Base-by-base conservation (phyloP, 176 grass and related monocot species). In the Ensete glaucum region DNA sequence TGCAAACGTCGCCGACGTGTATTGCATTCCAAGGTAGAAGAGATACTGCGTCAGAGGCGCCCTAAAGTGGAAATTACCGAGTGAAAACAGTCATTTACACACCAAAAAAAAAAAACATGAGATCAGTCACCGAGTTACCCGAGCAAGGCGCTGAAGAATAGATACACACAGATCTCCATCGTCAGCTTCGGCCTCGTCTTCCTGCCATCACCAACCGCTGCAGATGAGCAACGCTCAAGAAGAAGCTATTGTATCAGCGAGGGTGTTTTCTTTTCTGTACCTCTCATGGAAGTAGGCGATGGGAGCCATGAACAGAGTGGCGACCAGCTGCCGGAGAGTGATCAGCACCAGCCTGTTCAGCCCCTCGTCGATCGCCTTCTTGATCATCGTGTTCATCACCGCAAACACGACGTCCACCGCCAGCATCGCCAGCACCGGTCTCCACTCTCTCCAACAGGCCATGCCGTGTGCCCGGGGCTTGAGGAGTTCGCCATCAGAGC, bases 1-100 rank as follows among this genome's bases (percentile, higher is more conserved):
- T 34, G 92, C 84, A 79, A 99, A 94, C 54, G 95, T 91, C 23
- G 90, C 90, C 11, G 95, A 89, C 1, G 95, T 99, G 86, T 94
- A 89, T 48, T 82, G 76, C 76, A 99, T 64, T 11, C 68, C 95
- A 0, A 92, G 59, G 86, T 89, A 99, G 84, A 94, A 91, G 71
- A 99, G 87, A 76, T 89, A 94, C 80, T 99, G 95, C 23, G 90
- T 80, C 13, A 99, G 82, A 65, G 95, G 83, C 19, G 95, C 90
- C 62, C 93, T 96, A 84, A 8, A 17, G 17, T 3, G 15, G 55
- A 2, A 58, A 12, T 58, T 15, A 15, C 20, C 17, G 17, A 62
- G 57, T 62, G 15, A 15, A n/a, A 17, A 17, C 15, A 1, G 57
- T 17, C 9, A 21, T 7, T 17, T 23, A 0, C 0, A 23, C 0